Evolutionary conservation across 2,329 filamentous ascomycete species (phyloP), one percentile per base, ranked within the genome.

Genomic region (Trematosphaeria pertusa): DNA sequence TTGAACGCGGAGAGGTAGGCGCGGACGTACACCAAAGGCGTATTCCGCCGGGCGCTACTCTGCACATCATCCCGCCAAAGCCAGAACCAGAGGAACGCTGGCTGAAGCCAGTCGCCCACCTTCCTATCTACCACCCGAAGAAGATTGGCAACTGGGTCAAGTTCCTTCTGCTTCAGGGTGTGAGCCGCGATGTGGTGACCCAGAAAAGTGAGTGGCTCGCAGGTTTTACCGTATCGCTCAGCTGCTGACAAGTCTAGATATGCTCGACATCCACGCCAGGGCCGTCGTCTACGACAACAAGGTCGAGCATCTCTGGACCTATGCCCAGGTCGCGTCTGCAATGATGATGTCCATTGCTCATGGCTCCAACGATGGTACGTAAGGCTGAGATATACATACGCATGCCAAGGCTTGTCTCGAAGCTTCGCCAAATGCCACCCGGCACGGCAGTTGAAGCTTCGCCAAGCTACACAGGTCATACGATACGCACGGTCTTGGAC

Each of bases 331-430:
- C 42, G 55, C 80, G 32, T 80, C 60, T 17, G 62, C 60, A 7
- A 61, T 57, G 46, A 65, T 60, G 46, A 58, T 60, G 20, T 64
- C 60, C 4, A 62, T 78, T 43, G 79, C 79, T 1, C 79, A 91
- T 75, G 87, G 87, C 43, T 85, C 87, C 64, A 90, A 90, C 67
- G 87, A 91, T 39, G 60, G 43, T 50, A 42, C 22, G 12, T 15
- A 17, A n/a, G n/a, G n/a, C n/a, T n/a, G n/a, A n/a, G n/a, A n/a
- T n/a, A n/a, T n/a, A n/a, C n/a, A n/a, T n/a, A n/a, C n/a, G n/a
- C n/a, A n/a, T n/a, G n/a, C n/a, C n/a, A n/a, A n/a, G n/a, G n/a
- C n/a, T n/a, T n/a, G n/a, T n/a, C n/a, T n/a, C n/a, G n/a, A n/a
- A n/a, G n/a, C n/a, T n/a, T n/a, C n/a, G n/a, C n/a, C n/a, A n/a